A percentile compares a stretch with the other conserved stretches of the same genome.
Evolutionary conservation across 2,329 filamentous ascomycete genomes (phyloP).

Genomic region (Pseudopyrenochaeta lycopersici): DNA sequence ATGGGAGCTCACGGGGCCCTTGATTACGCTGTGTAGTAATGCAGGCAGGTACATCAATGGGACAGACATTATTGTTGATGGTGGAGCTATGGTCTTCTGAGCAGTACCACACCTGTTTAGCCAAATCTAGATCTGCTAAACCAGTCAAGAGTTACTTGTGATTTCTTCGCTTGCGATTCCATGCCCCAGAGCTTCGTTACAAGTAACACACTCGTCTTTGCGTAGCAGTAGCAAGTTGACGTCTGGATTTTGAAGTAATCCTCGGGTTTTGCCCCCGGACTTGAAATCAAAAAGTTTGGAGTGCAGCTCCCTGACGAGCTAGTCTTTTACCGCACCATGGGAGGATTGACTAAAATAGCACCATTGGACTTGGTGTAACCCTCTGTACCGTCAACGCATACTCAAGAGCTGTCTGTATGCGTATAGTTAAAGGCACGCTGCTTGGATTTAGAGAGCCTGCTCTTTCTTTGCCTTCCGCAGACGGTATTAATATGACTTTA

Average conservation of each 20-base stretch:
- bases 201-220: neutral
- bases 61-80: conserved; percentile 71
- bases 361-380: neutral
- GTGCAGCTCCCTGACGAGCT: conserved; percentile 13
- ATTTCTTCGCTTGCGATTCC: no score
- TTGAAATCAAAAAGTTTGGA: conserved; percentile 10
- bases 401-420: neutral
- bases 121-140: no score
- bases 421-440: neutral
- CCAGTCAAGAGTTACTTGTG: no score
- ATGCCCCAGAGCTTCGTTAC: no score
- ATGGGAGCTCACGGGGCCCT: conserved; percentile 69
- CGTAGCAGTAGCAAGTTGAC: neutral
- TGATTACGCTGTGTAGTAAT: conserved; percentile 68
- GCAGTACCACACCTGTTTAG: no score
- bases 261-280: conserved; percentile 19
- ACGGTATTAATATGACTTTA: neutral
- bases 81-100: conserved; percentile 51
- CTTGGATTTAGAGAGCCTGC: neutral
- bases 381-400: neutral
- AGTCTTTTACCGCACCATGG: neutral
- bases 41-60: conserved; percentile 75
- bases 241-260: neutral
- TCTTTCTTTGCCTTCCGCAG: neutral
- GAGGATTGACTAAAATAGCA: neutral